These are phyloP conservation scores for Phyllosticta capitalensis DNA, from an alignment of 2,329 filamentous ascomycete species.

Conservation along the genomic window DNA sequence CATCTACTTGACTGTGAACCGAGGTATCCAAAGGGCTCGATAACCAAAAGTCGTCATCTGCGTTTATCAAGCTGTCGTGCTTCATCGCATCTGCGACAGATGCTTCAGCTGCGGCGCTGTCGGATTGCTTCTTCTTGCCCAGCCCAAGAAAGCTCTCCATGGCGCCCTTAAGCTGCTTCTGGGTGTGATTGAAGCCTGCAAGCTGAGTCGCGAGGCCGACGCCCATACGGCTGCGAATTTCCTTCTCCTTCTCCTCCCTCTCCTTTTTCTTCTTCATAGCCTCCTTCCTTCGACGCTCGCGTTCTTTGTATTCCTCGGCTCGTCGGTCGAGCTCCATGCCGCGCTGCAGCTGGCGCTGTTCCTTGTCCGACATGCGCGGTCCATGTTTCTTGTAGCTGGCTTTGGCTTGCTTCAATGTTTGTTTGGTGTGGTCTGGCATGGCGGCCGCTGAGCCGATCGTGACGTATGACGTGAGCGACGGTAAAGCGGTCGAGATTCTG, in stretches of 20 bases:
- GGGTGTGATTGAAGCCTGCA: conserved; percentile 29
- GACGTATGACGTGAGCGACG: no score
- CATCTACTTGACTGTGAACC: neutral
- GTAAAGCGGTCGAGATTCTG: neutral
- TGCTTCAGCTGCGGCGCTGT: neutral
- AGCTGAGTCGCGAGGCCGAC: conserved; percentile 30
- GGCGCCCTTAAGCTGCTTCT: conserved; percentile 27
- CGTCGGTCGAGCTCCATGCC: conserved; percentile 23
- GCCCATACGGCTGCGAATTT: conserved; percentile 21
- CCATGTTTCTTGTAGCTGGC: conserved; percentile 24
- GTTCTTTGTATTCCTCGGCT: conserved; percentile 23
- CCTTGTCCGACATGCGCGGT: conserved; percentile 17
- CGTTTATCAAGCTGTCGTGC: neutral
- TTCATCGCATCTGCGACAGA: neutral
- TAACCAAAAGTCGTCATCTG: neutral
- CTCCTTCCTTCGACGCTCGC: conserved; percentile 20
- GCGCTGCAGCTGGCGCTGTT: conserved; percentile 24
- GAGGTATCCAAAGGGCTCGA: neutral
- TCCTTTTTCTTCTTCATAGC: conserved; percentile 23
- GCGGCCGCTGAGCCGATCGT: neutral
- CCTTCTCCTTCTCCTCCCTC: conserved; percentile 23
- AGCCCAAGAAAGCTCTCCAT: conserved; percentile 22
- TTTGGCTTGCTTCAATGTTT: conserved; percentile 27
- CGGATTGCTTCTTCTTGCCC: neutral
- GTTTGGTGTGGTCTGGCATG: conserved; percentile 9